phyloP scores from a whole-genome alignment of 108 stramenopile species.

The Cyclotella cryptica region DNA sequence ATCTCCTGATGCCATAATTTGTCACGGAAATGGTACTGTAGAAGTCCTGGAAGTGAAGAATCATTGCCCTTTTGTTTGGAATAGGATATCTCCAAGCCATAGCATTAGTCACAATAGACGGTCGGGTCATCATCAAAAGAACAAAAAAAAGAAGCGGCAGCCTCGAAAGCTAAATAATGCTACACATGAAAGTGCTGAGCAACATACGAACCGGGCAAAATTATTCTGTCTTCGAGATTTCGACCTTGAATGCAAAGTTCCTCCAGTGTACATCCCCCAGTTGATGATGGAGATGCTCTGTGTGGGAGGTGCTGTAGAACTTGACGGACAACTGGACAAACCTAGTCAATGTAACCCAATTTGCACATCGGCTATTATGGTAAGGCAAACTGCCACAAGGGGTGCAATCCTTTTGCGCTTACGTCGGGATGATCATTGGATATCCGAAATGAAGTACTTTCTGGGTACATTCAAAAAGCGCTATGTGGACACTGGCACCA shows the following conservation, averaged over 20 bases:
- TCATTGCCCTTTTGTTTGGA: constrained; percentile 88
- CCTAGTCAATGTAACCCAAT: constrained; percentile 12
- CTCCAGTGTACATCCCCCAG: constrained; percentile 79
- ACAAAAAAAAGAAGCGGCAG: constrained; percentile 13
- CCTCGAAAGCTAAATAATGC: constrained; percentile 21
- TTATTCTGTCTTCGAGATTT: constrained; percentile 38
- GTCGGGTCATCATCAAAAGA: constrained; percentile 12
- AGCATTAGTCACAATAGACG: not conserved
- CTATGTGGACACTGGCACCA: constrained; percentile 57
- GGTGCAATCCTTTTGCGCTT: constrained; percentile 81
- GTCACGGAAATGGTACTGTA: constrained; percentile 70
- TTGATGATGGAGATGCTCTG: constrained; percentile 91
- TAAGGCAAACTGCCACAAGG: constrained; percentile 81
- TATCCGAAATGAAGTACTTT: constrained; percentile 84
- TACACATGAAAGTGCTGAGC: constrained; percentile 9
- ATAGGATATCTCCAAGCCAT: constrained; percentile 21
- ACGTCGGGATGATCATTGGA: constrained; percentile 82
- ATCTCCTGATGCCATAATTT: constrained; percentile 79
- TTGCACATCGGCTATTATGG: constrained; percentile 83
- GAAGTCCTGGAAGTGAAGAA: constrained; percentile 91
- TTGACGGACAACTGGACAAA: constrained; percentile 10
- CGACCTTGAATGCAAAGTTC: constrained; percentile 52
- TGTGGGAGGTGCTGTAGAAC: constrained; percentile 55
- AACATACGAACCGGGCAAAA: constrained; percentile 6
- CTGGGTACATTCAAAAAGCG: constrained; percentile 66